Percentiles rank a stretch among this genome's conserved stretches.
Evolutionary conservation across 2,329 filamentous ascomycete species (phyloP).

Genomic region (Beauveria medogensis): DNA sequence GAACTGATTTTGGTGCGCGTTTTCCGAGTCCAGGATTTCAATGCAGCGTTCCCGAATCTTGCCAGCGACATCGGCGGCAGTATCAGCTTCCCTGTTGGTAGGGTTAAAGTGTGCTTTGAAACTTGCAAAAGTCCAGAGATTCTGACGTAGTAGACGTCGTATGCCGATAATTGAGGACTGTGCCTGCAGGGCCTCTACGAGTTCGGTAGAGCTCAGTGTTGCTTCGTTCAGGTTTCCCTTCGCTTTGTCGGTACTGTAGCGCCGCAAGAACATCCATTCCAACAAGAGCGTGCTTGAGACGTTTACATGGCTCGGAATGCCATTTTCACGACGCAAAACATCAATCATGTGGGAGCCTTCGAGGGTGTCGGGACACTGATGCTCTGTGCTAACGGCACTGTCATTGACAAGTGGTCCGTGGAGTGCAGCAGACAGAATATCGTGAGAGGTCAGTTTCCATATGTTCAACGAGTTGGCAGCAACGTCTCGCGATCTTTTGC

Average conservation of each 20-base stretch:
- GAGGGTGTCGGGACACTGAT: neutral
- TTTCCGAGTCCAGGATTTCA: neutral
- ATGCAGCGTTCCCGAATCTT: neutral
- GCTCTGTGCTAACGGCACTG: neutral
- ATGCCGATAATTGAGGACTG: constrained; percentile 21
- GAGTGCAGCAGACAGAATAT: constrained; percentile 35
- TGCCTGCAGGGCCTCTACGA: constrained; percentile 16
- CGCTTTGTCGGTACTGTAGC: constrained; percentile 6
- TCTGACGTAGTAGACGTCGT: constrained; percentile 24
- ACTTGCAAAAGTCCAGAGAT: constrained; percentile 12
- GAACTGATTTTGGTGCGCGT: neutral
- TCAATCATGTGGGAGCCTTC: constrained; percentile 14
- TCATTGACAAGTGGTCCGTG: constrained; percentile 14
- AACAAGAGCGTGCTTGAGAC: constrained; percentile 25
- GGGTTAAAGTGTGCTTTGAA: neutral
- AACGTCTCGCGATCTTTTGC: constrained; percentile 19
- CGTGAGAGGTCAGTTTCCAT: constrained; percentile 34
- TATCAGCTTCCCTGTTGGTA: neutral
- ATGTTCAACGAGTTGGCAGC: constrained; percentile 18
- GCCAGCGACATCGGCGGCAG: neutral
- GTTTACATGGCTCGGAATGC: constrained; percentile 21
- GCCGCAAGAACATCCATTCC: constrained; percentile 28
- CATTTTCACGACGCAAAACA: constrained; percentile 20
- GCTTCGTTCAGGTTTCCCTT: constrained; percentile 5
- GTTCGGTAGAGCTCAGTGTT: neutral